phyloP scores from a whole-genome alignment of 2,329 filamentous ascomycete genomes.

The Cucurbitaria berberidis region DNA sequence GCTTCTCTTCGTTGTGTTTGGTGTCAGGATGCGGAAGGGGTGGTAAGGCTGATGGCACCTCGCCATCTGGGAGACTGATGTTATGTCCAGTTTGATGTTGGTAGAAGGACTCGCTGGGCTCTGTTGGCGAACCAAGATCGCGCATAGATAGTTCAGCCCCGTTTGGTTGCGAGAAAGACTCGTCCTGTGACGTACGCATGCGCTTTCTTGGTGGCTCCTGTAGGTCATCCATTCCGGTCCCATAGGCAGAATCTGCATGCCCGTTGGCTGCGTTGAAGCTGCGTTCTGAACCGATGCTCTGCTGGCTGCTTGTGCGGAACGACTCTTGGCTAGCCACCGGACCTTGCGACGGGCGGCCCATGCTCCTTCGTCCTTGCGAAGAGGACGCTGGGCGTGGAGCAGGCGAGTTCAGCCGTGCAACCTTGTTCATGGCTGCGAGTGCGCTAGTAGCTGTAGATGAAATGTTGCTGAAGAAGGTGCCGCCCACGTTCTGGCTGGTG shows the following conservation, averaged over 20 bases:
- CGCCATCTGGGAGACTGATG: conserved; percentile 54
- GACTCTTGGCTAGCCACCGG: conserved; percentile 67
- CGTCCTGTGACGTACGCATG: conserved; percentile 57
- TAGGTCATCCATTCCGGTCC: conserved; percentile 61
- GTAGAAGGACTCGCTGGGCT: conserved; percentile 77
- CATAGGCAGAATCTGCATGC: conserved; percentile 70
- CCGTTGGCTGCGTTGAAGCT: conserved; percentile 65
- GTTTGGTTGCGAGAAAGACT: conserved; percentile 49
- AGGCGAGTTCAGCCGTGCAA: conserved; percentile 86
- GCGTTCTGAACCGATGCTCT: conserved; percentile 77
- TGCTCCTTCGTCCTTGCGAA: conserved; percentile 70
- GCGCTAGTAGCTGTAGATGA: conserved; percentile 91
- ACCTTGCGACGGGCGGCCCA: conserved; percentile 74
- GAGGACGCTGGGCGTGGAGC: conserved; percentile 67
- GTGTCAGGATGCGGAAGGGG: conserved; percentile 66
- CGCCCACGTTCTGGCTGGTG: conserved; percentile 68
- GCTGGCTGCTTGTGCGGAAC: conserved; percentile 77
- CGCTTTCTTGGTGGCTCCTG: conserved; percentile 85
- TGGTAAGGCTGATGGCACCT: conserved; percentile 65
- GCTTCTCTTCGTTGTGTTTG: conserved; percentile 77
- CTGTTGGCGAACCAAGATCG: conserved; percentile 70
- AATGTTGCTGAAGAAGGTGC: conserved; percentile 97
- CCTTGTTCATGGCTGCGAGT: conserved; percentile 93
- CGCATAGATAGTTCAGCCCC: conserved; percentile 65
- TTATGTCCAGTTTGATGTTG: conserved; percentile 54